Percentiles rank a stretch among this genome's conserved stretches.
Evolutionary conservation across 2,329 filamentous ascomycete species (phyloP).

Genomic region (Arthrobotrys megalospora): DNA sequence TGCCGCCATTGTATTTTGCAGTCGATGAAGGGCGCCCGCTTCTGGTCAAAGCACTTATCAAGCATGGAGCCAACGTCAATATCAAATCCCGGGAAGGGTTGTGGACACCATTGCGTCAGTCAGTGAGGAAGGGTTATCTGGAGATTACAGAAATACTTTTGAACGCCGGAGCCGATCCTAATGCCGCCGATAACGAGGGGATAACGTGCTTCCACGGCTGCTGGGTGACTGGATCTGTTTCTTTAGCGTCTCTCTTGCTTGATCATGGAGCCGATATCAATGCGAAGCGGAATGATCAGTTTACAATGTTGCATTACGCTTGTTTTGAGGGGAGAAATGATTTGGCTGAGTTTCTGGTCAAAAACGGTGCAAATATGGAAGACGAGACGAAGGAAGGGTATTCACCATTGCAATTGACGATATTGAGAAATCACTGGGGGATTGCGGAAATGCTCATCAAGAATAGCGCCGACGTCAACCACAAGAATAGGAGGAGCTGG

Average conservation of each 20-base stretch:
- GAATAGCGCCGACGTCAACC: constrained; percentile 46
- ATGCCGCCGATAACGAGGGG: constrained; percentile 31
- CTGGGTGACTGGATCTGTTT: constrained; percentile 38
- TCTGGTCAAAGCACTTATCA: constrained; percentile 23
- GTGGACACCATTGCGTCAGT: constrained; percentile 47
- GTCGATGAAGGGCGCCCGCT: constrained; percentile 29
- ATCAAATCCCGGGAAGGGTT: constrained; percentile 12
- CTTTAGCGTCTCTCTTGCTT: constrained; percentile 37
- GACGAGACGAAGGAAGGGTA: constrained; percentile 49
- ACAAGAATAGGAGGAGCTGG: constrained; percentile 46
- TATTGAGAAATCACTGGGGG: constrained; percentile 35
- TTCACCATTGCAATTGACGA: constrained; percentile 35
- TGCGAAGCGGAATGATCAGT: constrained; percentile 40
- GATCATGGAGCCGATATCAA: constrained; percentile 48
- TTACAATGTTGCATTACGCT: constrained; percentile 47
- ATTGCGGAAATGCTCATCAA: constrained; percentile 41
- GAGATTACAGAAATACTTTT: constrained; percentile 47
- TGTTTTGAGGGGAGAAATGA: constrained; percentile 34
- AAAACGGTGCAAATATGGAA: constrained; percentile 49
- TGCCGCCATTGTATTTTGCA: constrained; percentile 29
- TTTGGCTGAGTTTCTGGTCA: constrained; percentile 51
- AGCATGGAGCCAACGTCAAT: constrained; percentile 40
- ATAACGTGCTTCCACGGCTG: constrained; percentile 44
- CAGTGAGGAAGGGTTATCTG: constrained; percentile 40
- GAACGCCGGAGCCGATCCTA: constrained; percentile 39